Conservation (phyloP, 495 filamentous ascomycete genomes). For the Daldinia vernicosa region DNA sequence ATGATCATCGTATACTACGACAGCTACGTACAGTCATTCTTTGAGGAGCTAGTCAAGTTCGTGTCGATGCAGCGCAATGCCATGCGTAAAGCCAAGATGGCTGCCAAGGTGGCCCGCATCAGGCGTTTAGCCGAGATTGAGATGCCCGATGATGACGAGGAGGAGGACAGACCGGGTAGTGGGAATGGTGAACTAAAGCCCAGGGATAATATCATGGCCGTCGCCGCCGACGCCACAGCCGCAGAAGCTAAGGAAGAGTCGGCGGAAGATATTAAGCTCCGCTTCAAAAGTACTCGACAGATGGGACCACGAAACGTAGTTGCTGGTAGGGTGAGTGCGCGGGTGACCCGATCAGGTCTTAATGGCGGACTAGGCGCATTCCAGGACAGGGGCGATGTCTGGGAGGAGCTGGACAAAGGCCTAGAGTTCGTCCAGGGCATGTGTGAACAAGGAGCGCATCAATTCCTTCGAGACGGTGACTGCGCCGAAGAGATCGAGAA, state of each 20-base stretch:
- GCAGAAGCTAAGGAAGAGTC: constrained; percentile 14
- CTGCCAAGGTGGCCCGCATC: constrained; percentile 67
- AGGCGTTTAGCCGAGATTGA: constrained; percentile 62
- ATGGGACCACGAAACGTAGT: constrained; percentile 34
- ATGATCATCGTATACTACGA: constrained; percentile 93
- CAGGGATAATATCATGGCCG: constrained; percentile 33
- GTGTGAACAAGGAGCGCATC: constrained; percentile 86
- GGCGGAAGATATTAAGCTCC: constrained; percentile 42
- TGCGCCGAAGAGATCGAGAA: constrained; percentile 76
- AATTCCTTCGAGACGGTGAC: constrained; percentile 84
- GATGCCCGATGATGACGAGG: constrained; percentile 56
- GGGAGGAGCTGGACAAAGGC: constrained; percentile 77
- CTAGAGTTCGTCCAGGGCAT: constrained; percentile 80
- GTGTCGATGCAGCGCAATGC: constrained; percentile 83
- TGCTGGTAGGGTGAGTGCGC: constrained; percentile 17
- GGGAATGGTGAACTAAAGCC: constrained; percentile 37
- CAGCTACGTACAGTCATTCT: constrained; percentile 79
- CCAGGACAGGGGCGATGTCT: constrained; percentile 59
- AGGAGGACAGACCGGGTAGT: constrained; percentile 40
- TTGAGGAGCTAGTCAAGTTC: constrained; percentile 81
- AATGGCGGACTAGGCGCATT: constrained; percentile 40
- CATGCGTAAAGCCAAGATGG: constrained; percentile 81
- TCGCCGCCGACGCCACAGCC: constrained; percentile 8
- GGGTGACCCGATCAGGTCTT: constrained; percentile 35
- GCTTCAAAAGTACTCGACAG: constrained; percentile 47